A percentile compares a stretch with the other conserved stretches of the same genome.
Conservation (phyloP, 164 flowering plant species). For the Kingdonia uniflora region DNA sequence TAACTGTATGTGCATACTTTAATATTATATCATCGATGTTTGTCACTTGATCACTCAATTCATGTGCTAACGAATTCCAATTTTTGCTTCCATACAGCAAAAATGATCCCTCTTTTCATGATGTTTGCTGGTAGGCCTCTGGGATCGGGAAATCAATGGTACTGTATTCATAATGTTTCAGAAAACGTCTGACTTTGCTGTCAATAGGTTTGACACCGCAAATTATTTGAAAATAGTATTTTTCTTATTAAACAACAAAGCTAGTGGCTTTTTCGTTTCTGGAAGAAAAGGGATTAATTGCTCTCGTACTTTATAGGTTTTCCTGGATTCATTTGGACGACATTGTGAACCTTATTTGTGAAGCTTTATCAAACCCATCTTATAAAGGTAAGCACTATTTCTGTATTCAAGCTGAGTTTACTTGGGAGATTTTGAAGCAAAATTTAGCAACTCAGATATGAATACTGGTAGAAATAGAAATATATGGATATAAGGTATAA, state of each 20-base stretch:
- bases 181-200: too few species aligned
- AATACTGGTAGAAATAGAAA: too few species aligned
- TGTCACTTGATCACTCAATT: too few species aligned
- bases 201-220: neutral
- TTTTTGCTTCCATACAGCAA: conserved; percentile 45
- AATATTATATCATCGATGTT: too few species aligned
- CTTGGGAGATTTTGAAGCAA: conserved; percentile 1
- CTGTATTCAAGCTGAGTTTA: neutral
- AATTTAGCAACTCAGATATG: neutral
- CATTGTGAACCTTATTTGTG: conserved; percentile 77
- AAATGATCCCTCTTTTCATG: conserved; percentile 91
- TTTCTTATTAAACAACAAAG: neutral
- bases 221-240: neutral
- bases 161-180: conserved; percentile 6
- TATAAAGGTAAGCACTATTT: conserved; percentile 51
- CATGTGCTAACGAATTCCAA: too few species aligned
- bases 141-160: conserved; percentile 95
- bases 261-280: neutral
- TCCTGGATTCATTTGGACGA: conserved; percentile 99
- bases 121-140: conserved; percentile 98
- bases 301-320: conserved; percentile 47
- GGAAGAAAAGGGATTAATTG: neutral
- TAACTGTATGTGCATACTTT: too few species aligned
- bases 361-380: conserved; percentile 71
- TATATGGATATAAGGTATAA: too few species aligned